Base-by-base conservation (phyloP, 2,329 filamentous ascomycete species). In the Microsporum ferrugineum region DNA sequence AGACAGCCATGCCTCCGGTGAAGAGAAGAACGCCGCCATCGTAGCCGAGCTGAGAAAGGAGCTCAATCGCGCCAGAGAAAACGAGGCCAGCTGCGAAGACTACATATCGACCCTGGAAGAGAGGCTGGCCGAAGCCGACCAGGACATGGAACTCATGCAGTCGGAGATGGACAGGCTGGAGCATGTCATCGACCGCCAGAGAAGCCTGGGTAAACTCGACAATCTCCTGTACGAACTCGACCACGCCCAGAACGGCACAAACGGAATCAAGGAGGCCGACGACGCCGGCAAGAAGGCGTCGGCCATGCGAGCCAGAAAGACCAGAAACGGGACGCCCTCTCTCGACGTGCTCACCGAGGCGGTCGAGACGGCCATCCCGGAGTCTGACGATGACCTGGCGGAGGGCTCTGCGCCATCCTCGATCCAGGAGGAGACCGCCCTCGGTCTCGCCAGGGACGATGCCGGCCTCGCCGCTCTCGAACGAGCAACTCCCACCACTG, bases 31-130 rank as follows among this genome's bases (percentile, higher is more conserved):
- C 67, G 84, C 89, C 5, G 85, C 88, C 12, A 87, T 96, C 60
- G 87, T 97, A 62, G 78, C 84, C 58, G 91, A 97, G 71, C 79
- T 99, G 59, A 88, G 91, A 58, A 96, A 95, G 71, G 94, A 99
- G 76, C 87, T 99, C 63, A 81, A 87, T 29, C 87, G 92, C 47
- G 84, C 91, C 14, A 85, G 91, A 57, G 94, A 96, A 69, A 96
- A 91, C 67, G 94, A 99, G 76, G 83, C 87, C 2, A 87, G 88
- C 43, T 91, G 87, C 66, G 94, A 99, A 72, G 94, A 97, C 66
- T 99, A 99, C 73, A 97, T 99, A 59, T 95, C 92, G 0, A 97
- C 91, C 0, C 79, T 99, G 8, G 94, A 99, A 72, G 94, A 97
- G 76, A 88, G 92, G 27, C 82, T 99, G 6, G 94, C 94, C 0